Conservation (phyloP, 2,329 filamentous ascomycete genomes). For the Ophioceras dolichostomum region DNA sequence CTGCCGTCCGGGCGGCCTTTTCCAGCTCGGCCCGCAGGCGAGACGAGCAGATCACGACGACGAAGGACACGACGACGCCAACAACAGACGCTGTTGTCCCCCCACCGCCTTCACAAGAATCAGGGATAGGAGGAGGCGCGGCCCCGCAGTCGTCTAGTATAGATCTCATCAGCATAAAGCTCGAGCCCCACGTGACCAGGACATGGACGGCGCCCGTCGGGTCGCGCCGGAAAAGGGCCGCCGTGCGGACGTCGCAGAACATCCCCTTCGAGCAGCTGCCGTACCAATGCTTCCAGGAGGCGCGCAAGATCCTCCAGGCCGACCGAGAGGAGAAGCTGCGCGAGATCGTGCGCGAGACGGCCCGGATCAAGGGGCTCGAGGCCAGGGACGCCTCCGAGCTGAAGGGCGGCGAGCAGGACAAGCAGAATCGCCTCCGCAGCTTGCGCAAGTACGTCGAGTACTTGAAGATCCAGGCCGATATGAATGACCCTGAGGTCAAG, state of each 20-base stretch:
- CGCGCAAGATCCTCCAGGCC: slow-evolving; percentile 65
- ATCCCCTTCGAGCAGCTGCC: slow-evolving; percentile 88
- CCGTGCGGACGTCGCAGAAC: slow-evolving; percentile 49
- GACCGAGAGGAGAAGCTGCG: slow-evolving; percentile 74
- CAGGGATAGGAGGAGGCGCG: not conserved
- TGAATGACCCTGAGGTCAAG: slow-evolving; percentile 91
- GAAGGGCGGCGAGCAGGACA: slow-evolving; percentile 49
- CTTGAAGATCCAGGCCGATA: slow-evolving; percentile 81
- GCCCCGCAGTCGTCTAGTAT: slow-evolving; percentile 5
- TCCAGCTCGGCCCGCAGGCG: slow-evolving; percentile 18
- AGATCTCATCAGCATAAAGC: slow-evolving; percentile 25
- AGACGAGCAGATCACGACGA: slow-evolving; percentile 3
- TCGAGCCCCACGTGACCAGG: slow-evolving; percentile 60
- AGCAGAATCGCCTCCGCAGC: slow-evolving; percentile 54
- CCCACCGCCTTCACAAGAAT: not conserved
- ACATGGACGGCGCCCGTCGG: slow-evolving; percentile 63
- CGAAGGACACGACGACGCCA: slow-evolving; percentile 5
- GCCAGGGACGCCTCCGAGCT: slow-evolving; percentile 40
- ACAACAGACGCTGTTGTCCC: too few species aligned
- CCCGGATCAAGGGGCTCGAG: slow-evolving; percentile 56
- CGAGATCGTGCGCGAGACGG: slow-evolving; percentile 54
- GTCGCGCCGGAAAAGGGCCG: slow-evolving; percentile 70
- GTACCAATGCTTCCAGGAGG: slow-evolving; percentile 97
- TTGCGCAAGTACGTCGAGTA: slow-evolving; percentile 63
- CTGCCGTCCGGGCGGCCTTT: slow-evolving; percentile 18